Evolutionary conservation across 176 grass and related monocot species (phyloP).

Genomic region (Cenchrus purpureus): DNA sequence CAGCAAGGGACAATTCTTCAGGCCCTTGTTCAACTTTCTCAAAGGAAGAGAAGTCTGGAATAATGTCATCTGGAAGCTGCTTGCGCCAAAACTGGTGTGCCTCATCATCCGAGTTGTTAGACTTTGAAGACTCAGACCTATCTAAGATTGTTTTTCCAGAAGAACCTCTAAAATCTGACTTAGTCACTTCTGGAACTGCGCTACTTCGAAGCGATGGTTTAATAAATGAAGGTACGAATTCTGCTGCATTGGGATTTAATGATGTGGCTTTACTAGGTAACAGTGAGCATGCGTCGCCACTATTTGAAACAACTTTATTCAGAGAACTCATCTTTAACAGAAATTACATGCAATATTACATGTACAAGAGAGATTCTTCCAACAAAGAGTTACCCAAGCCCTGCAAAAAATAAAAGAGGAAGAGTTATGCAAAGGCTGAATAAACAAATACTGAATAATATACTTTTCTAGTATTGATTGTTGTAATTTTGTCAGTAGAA

Average conservation of each 20-base stretch:
- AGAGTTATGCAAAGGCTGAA: background rate
- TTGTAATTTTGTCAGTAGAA: background rate
- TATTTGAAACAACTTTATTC: constrained; percentile 60
- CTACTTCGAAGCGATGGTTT: constrained; percentile 55
- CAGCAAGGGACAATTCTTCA: constrained; percentile 70
- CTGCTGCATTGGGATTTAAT: constrained; percentile 97
- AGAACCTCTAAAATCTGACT: constrained; percentile 53
- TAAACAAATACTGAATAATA: background rate
- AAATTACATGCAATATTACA: constrained; percentile 50
- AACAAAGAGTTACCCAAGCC: constrained; percentile 63
- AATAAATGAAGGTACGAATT: constrained; percentile 84
- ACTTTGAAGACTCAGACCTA: constrained; percentile 78
- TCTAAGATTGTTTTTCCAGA: constrained; percentile 72
- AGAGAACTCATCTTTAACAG: constrained; percentile 79
- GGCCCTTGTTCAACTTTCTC: constrained; percentile 69
- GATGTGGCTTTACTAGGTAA: constrained; percentile 68
- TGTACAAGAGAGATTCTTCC: constrained; percentile 49
- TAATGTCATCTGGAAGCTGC: constrained; percentile 98
- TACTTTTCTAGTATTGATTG: background rate
- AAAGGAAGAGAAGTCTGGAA: constrained; percentile 77
- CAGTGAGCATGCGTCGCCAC: constrained; percentile 48
- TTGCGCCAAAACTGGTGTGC: constrained; percentile 80
- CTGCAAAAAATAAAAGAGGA: constrained; percentile 46
- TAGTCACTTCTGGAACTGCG: constrained; percentile 51
- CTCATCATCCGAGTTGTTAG: constrained; percentile 94